Base-by-base conservation (phyloP, 495 filamentous ascomycete genomes). In the Talaromyces stipitatus region DNA sequence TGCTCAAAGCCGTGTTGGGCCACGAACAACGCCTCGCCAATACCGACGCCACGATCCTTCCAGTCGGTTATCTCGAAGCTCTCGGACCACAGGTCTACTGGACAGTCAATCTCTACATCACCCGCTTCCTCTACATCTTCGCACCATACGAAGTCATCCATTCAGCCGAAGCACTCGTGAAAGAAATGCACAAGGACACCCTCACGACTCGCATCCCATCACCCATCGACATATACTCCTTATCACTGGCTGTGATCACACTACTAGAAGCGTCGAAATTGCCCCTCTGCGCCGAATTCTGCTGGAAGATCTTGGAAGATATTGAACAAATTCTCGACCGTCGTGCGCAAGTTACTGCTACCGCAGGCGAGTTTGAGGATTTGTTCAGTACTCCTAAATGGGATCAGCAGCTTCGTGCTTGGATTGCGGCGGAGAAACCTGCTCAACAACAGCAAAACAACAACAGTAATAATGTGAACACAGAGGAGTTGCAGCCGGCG, bases 141-240 rank as follows among this genome's bases (percentile, higher is more conserved):
- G 73, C 79, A 57, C 80, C 82, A 0, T 70, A 74, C 32, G 81
- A 88, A 32, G 75, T 92, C 28, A 70, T 92, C 10, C 80, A 79
- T 57, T 79, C 82, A 16, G 83, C 84, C 28, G 74, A 78, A 58
- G 78, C 84, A 56, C 73, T 86, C 1, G 75, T 82, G 51, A 75
- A 81, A 23, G 76, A 77, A 61, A 76, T 85, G 54, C 73, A 81
- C 56, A 81, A 76, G 41, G 68, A 85, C 2, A 67, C 79, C 12
- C 22, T 54, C 9, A 78, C 76, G 32, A 64, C 60, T 53, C 72
- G 75, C 10, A 65, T 65, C 23, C 47, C 69, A 2, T 73, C 72
- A 9, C 88, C 89, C 0, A 76, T 95, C 51, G 89, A 87, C 51
- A 78, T 91, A 57, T 86, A 94, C 66, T 88, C 86, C 57, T 71